A percentile compares a stretch with the other conserved stretches of the same genome.
Conservation (phyloP, 2,329 filamentous ascomycete genomes). For the Penicillium sumatraense region DNA sequence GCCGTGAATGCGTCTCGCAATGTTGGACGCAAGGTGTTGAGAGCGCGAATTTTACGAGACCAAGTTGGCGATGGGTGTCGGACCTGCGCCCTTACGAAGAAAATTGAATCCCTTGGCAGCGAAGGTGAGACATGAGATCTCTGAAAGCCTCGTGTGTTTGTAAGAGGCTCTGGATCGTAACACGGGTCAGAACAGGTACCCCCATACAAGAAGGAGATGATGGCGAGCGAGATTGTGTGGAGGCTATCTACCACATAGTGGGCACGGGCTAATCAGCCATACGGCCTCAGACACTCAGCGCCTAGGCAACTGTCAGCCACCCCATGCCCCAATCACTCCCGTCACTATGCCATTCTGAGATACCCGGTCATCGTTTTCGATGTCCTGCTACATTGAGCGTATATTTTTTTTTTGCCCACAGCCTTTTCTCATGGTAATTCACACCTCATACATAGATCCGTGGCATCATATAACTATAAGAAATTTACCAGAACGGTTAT, state of each 20-base stretch:
- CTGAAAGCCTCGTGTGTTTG: neutral
- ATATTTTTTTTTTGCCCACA: neutral
- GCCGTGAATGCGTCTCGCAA: slow-evolving; percentile 52
- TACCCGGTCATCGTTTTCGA: slow-evolving; percentile 17
- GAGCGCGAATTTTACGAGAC: slow-evolving; percentile 76
- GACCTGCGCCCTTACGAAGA: slow-evolving; percentile 42
- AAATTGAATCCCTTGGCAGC: slow-evolving; percentile 38
- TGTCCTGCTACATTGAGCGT: neutral
- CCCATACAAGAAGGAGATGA: no score
- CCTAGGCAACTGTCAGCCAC: no score
- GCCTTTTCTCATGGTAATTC: neutral
- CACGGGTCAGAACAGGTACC: no score
- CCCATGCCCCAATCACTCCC: neutral
- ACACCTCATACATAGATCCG: neutral
- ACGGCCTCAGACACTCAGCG: no score
- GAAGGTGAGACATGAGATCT: slow-evolving; percentile 19
- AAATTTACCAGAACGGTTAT: neutral
- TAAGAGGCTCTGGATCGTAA: no score
- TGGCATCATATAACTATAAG: neutral
- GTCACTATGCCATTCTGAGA: slow-evolving; percentile 17
- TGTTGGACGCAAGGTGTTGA: slow-evolving; percentile 85
- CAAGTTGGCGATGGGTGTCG: slow-evolving; percentile 58
- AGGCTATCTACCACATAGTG: no score
- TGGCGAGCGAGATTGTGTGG: no score
- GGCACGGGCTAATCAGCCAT: no score